Base-by-base conservation (phyloP, 345 rosid species). In the Linum tenue region DNA sequence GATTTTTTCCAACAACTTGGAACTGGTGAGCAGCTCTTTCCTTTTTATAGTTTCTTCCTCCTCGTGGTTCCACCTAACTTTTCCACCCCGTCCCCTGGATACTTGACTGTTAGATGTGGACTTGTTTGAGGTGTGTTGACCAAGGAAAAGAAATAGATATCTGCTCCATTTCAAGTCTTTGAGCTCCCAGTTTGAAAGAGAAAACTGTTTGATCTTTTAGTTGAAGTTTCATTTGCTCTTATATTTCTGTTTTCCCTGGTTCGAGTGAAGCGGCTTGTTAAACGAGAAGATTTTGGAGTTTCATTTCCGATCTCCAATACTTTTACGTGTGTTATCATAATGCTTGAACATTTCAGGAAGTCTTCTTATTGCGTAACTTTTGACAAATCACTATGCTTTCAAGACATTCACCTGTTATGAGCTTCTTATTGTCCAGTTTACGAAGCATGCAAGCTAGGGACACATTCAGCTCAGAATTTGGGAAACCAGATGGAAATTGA, bases 1-100 rank as follows among this genome's bases (percentile, higher is more conserved):
- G 99, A 94, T 84, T 94, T 90, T 83, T 90, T 94, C 75, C 95
- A 83, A 71, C 97, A 94, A 78, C 90, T 94, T 70, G 97, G 97
- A 73, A 85, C 89, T 67, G 99, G 99, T 92, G 76, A 80, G 88
- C 76, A 39, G 38, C 36, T 7, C 35, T 57, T 56, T 39, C 4
- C 31, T 4, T 22, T 62, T 42, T 38, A 5, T 65, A 22, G 12
- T 5, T 40, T 53, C 64, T 69, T 8, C 15, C 43, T 38, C 41
- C 37, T 22, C 4, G 40, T 37, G 9, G 14, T 15, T 8, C 63
- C 38, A 48, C 53, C 53, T 48, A 48, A 48, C 14, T 6, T 10
- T 48, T 48, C 9, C 14, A 6, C 14, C 53, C 14, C 14, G 9
- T 10, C 14, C 14, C 11, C 44, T 9, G 14, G 14, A 48, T 48